Evolutionary conservation across 2,329 filamentous ascomycete species (phyloP).

Genomic region (Scytalidium lignicola): DNA sequence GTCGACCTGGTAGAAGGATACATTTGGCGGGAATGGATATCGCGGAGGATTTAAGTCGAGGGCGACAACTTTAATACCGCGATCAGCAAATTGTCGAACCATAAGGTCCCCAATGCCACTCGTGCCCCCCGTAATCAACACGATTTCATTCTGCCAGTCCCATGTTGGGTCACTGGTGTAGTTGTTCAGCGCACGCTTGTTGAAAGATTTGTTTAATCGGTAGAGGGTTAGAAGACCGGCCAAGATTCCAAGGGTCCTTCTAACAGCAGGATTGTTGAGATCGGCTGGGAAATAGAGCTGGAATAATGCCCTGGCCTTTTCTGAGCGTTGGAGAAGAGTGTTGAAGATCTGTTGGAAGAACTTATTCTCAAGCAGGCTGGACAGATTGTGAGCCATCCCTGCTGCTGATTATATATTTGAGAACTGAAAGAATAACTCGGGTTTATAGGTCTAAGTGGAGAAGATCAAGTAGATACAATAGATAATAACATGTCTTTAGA

Average conservation of each 20-base stretch:
- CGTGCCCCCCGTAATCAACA: slow-evolving; percentile 70
- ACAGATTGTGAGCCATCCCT: too few species aligned
- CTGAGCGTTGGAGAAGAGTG: too few species aligned
- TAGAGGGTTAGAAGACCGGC: not conserved
- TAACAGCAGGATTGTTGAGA: not conserved
- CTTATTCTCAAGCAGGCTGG: too few species aligned
- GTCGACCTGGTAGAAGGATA: slow-evolving; percentile 64
- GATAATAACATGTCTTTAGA: too few species aligned
- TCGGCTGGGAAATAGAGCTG: too few species aligned
- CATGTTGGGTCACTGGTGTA: slow-evolving; percentile 30
- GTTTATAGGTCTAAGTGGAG: too few species aligned
- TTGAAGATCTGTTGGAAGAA: too few species aligned
- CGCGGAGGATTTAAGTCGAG: slow-evolving; percentile 59
- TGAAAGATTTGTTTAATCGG: not conserved
- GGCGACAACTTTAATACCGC: slow-evolving; percentile 62
- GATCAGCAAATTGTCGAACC: slow-evolving; percentile 56
- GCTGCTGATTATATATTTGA: too few species aligned
- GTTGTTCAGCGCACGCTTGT: slow-evolving; percentile 19
- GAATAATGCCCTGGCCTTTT: too few species aligned
- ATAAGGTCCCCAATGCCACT: slow-evolving; percentile 66
- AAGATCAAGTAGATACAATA: too few species aligned
- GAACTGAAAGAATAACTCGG: too few species aligned
- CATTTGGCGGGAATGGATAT: slow-evolving; percentile 34
- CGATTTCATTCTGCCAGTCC: slow-evolving; percentile 61
- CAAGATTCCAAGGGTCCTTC: not conserved